Evolutionary conservation across 768 basidiomycete genomes (phyloP).

Genomic region (Russula ochroleuca): DNA sequence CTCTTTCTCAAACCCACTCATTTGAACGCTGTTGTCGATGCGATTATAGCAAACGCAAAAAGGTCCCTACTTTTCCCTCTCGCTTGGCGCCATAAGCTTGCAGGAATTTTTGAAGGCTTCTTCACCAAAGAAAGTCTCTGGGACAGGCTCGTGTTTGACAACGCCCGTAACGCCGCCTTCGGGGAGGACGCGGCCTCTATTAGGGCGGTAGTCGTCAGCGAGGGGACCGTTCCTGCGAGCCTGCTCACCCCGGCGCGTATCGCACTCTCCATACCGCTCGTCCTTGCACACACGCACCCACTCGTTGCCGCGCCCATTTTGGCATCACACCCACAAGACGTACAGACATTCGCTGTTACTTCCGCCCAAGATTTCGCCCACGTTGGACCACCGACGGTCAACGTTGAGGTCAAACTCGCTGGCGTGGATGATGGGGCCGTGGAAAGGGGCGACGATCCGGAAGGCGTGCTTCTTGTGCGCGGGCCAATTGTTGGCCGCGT

Average conservation of each 20-base stretch:
- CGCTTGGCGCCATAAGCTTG: slow-evolving; percentile 75
- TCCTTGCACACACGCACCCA: slow-evolving; percentile 58
- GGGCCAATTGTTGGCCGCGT: slow-evolving; percentile 70
- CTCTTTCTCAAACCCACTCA: slow-evolving; percentile 69
- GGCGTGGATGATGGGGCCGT: slow-evolving; percentile 61
- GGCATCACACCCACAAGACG: slow-evolving; percentile 78
- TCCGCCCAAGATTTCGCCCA: slow-evolving; percentile 44
- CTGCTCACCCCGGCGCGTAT: slow-evolving; percentile 61
- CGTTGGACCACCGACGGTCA: slow-evolving; percentile 78
- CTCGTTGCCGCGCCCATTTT: slow-evolving; percentile 72
- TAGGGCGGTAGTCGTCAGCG: slow-evolving; percentile 66
- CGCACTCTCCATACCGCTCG: slow-evolving; percentile 71
- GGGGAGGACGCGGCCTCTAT: slow-evolving; percentile 59
- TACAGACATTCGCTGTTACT: slow-evolving; percentile 57
- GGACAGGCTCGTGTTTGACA: slow-evolving; percentile 74
- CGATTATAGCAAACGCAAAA: slow-evolving; percentile 53
- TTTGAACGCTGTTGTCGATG: slow-evolving; percentile 48
- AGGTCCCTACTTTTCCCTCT: slow-evolving; percentile 54
- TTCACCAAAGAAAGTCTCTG: slow-evolving; percentile 76
- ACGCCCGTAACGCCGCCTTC: slow-evolving; percentile 55
- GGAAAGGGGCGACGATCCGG: slow-evolving; percentile 63
- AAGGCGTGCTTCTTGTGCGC: slow-evolving; percentile 55
- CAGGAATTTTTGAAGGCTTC: slow-evolving; percentile 66
- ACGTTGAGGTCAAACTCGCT: slow-evolving; percentile 77
- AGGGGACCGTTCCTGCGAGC: slow-evolving; percentile 51